Evolutionary conservation across 345 rosid genomes (phyloP), one percentile per base, ranked within the genome.

Genomic region (Euclidium syriacum): DNA sequence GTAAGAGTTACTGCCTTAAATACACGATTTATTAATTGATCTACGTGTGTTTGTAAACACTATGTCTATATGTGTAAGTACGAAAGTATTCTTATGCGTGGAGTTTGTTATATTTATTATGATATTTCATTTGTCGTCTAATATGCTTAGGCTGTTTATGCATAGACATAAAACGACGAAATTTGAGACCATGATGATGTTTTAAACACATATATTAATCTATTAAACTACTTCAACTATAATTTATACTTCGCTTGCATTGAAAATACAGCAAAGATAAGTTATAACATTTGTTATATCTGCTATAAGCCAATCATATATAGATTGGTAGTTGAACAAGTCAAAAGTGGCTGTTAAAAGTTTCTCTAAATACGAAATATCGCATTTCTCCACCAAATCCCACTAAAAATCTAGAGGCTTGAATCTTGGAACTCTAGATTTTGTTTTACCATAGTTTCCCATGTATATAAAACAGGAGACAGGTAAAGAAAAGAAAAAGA

Each of bases 81-180:
- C 42, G 22, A 20, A 29, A 52, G 52, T 41, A 30, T 40, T 34
- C 22, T 12, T 34, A 43, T 65, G 40, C 30, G 19, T 38, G 19
- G 35, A 44, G 62, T 57, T 52, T 48, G 43, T 17, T 36, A n/a
- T 9, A 35, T 40, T 27, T 36, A 43, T 29, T 46, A 46, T 46
- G 51, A 5, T 22, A 22, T 22, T 18, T 40, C 17, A 3, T 58
- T 59, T 41, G 47, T 68, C 46, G 47, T 51, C 33, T 52, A 20
- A 10, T 58, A 59, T 51, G 47, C 18, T 51, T 52, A 0, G 36
- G 33, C 27, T 24, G 33, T 29, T 30, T 52, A 58, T 7, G 25
- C 25, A 18, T 1, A 27, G 12, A 57, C 71, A 67, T 58, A 44
- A 68, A 40, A 59, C 32, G 73, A 68, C 73, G 59, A 68, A 57